Evolutionary conservation across 768 basidiomycete genomes (phyloP).

Genomic region (Dacryopinax primogenitus): DNA sequence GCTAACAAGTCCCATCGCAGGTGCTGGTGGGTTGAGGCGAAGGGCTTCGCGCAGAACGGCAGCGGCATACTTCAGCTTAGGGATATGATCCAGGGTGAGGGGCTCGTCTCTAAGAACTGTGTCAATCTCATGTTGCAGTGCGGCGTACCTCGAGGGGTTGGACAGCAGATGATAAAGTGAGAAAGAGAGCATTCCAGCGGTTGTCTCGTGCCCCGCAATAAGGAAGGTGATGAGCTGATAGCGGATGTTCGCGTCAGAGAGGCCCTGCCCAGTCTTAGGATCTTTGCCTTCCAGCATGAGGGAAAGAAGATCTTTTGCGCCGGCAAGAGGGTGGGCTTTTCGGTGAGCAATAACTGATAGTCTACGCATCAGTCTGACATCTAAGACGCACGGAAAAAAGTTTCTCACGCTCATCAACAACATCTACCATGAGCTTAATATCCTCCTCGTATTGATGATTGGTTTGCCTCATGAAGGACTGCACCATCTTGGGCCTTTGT

Average conservation of each 20-base stretch:
- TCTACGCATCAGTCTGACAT: not conserved
- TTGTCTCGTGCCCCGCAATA: conserved; percentile 37
- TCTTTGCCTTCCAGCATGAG: conserved; percentile 38
- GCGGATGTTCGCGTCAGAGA: conserved; percentile 34
- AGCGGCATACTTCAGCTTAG: conserved; percentile 34
- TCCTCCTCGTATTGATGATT: conserved; percentile 33
- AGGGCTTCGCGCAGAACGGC: conserved; percentile 30
- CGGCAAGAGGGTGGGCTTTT: conserved; percentile 28
- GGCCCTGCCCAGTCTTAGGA: conserved; percentile 32
- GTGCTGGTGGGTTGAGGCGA: conserved; percentile 32
- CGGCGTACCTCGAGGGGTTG: conserved; percentile 33
- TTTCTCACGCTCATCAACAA: conserved; percentile 31
- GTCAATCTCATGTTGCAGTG: conserved; percentile 39
- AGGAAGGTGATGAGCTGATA: conserved; percentile 40
- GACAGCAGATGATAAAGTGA: conserved; percentile 35
- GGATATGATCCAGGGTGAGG: conserved; percentile 31
- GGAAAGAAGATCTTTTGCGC: conserved; percentile 35
- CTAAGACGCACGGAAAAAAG: not conserved
- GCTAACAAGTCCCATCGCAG: conserved; percentile 27
- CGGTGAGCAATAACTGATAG: conserved; percentile 32
- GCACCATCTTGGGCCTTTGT: conserved; percentile 29
- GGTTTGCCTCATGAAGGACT: conserved; percentile 27
- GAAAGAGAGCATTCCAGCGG: conserved; percentile 33
- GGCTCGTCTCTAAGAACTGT: conserved; percentile 30
- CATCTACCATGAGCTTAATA: conserved; percentile 33